Evolutionary conservation across 139 green algal species (phyloP).

Genomic region (Coelastrella sp.): DNA sequence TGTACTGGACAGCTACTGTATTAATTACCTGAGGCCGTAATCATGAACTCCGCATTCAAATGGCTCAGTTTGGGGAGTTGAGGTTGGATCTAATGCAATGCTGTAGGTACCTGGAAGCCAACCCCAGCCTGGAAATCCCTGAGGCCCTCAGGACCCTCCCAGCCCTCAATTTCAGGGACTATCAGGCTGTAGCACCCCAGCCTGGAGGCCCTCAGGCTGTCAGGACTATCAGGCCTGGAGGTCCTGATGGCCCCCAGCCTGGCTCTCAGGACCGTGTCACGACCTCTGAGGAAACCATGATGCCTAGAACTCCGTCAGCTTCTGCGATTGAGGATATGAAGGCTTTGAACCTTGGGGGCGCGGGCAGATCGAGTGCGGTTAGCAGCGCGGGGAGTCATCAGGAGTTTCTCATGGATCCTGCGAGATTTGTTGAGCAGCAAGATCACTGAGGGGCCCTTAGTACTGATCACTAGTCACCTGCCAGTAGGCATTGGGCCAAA

Average conservation of each 20-base stretch:
- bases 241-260: neutral
- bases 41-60: neutral
- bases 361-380: neutral
- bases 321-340: neutral
- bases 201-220: too few species aligned
- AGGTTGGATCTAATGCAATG: neutral
- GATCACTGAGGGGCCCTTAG: neutral
- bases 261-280: neutral
- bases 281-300: neutral
- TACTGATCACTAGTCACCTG: too few species aligned
- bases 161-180: conserved; percentile 21
- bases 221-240: neutral
- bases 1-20: neutral
- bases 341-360: neutral
- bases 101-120: conserved; percentile 54
- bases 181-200: conserved; percentile 14
- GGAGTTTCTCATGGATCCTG: conserved; percentile 13
- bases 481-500: too few species aligned
- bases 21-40: neutral
- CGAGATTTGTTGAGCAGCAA: conserved; percentile 6
- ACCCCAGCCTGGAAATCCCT: conserved; percentile 46
- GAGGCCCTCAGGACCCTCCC: neutral
- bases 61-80: too few species aligned
- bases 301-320: neutral
- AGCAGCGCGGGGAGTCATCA: neutral